These are phyloP conservation scores for Nigrograna mackinnonii DNA, from an alignment of 2,329 filamentous ascomycete species.

Conservation along the genomic window DNA sequence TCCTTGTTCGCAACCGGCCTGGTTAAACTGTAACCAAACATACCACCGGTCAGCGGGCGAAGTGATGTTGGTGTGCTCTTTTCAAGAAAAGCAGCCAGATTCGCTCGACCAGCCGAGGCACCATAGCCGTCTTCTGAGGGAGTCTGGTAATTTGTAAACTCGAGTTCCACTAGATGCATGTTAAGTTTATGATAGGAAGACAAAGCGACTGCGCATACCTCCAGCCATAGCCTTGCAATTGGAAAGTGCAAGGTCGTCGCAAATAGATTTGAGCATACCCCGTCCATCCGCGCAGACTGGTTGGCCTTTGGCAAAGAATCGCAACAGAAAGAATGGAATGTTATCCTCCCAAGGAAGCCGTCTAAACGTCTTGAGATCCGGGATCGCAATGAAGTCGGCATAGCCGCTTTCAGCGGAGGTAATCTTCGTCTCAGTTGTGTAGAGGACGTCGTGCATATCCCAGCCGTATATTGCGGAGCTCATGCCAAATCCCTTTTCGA, in stretches of 20 bases:
- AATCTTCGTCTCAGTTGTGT: conserved; percentile 75
- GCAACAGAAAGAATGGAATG: conserved; percentile 78
- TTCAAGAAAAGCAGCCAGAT: not conserved
- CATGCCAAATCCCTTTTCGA: conserved; percentile 79
- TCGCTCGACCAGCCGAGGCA: conserved; percentile 78
- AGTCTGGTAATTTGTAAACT: conserved; percentile 5
- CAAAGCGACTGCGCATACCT: not conserved
- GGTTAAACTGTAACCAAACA: not conserved
- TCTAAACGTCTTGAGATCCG: conserved; percentile 73
- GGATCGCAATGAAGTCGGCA: conserved; percentile 75
- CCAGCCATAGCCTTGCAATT: not conserved
- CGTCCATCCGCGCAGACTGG: not conserved
- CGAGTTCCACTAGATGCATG: conserved; percentile 1
- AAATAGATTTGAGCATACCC: not conserved
- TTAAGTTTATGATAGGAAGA: not conserved
- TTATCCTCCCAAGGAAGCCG: conserved; percentile 85
- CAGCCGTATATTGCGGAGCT: conserved; percentile 90
- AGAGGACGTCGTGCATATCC: conserved; percentile 91
- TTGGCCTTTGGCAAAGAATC: conserved; percentile 69
- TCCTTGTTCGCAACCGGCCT: conserved; percentile 52
- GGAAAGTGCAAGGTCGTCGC: not conserved
- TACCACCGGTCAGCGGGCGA: not conserved
- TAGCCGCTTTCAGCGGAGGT: conserved; percentile 81
- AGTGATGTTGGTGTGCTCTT: not conserved
- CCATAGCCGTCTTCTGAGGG: conserved; percentile 76